A percentile compares a stretch with the other conserved stretches of the same genome.
Conservation (phyloP, 768 basidiomycete species). For the Boletus pseudo-olivaceus region DNA sequence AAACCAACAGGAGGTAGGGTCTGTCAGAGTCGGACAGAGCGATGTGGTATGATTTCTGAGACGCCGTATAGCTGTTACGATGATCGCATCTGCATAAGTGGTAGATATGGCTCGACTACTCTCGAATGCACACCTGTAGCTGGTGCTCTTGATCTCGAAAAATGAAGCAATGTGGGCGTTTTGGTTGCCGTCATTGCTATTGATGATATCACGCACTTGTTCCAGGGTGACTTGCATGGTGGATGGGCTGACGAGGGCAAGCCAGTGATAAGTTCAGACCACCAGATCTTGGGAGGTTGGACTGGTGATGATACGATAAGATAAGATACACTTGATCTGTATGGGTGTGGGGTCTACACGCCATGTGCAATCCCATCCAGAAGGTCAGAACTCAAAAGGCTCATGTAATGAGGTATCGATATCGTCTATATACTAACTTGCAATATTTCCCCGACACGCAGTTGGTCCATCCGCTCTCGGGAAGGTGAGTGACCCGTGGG, state of each 20-base stretch:
- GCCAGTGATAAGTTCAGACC: neutral
- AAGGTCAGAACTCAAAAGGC: neutral
- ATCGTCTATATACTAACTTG: no score
- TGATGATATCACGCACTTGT: constrained; percentile 32
- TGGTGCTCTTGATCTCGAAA: constrained; percentile 20
- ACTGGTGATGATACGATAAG: neutral
- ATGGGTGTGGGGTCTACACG: no score
- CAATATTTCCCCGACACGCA: no score
- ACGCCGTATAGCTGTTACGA: constrained; percentile 26
- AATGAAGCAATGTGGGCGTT: constrained; percentile 14
- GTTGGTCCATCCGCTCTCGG: no score
- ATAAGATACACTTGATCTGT: neutral
- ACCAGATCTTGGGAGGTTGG: neutral
- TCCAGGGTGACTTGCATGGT: constrained; percentile 22
- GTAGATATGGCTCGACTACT: no score
- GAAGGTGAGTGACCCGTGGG: no score
- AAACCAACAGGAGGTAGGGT: constrained; percentile 29
- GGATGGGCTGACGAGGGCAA: neutral
- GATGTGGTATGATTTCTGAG: constrained; percentile 29
- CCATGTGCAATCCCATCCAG: neutral
- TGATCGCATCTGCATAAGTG: neutral
- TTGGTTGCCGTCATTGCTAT: constrained; percentile 18
- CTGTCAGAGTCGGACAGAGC: constrained; percentile 15
- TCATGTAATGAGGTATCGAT: neutral
- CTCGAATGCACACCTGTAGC: constrained; percentile 29